A percentile compares a stretch with the other conserved stretches of the same genome.
Evolutionary conservation across 345 rosid species (phyloP).

Genomic region (Corymbia maculata): DNA sequence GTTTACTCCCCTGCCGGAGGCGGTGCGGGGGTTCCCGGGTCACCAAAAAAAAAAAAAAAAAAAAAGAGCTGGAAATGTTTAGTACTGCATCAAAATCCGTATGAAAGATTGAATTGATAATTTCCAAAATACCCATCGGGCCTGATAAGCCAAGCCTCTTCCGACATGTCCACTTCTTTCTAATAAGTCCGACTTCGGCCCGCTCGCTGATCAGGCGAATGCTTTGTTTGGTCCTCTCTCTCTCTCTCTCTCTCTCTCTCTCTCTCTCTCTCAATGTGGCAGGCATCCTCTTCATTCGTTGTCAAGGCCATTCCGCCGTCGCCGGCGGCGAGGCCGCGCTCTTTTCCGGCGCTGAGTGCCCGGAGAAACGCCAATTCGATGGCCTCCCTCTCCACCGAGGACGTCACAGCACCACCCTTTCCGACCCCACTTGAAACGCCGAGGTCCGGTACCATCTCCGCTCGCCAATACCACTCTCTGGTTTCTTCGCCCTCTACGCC

Average conservation of each 20-base stretch:
- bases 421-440: neutral
- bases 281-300: neutral
- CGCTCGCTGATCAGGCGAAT: neutral
- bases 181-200: neutral
- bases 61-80: too few species aligned
- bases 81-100: too few species aligned
- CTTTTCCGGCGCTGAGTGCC: neutral
- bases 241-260: neutral
- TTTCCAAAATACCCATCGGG: neutral
- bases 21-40: too few species aligned
- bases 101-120: neutral
- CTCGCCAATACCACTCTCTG: neutral
- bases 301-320: neutral
- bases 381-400: neutral
- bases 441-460: neutral
- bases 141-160: neutral
- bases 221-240: neutral
- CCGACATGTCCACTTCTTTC: neutral
- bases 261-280: neutral
- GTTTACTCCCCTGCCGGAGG: too few species aligned
- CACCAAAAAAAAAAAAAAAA: too few species aligned
- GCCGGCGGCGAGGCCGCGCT: neutral
- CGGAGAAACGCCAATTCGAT: neutral
- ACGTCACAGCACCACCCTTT: neutral
- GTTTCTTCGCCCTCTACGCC: neutral